Evolutionary conservation across 2,329 filamentous ascomycete genomes (phyloP).

Genomic region (Corinectria fuckeliana): DNA sequence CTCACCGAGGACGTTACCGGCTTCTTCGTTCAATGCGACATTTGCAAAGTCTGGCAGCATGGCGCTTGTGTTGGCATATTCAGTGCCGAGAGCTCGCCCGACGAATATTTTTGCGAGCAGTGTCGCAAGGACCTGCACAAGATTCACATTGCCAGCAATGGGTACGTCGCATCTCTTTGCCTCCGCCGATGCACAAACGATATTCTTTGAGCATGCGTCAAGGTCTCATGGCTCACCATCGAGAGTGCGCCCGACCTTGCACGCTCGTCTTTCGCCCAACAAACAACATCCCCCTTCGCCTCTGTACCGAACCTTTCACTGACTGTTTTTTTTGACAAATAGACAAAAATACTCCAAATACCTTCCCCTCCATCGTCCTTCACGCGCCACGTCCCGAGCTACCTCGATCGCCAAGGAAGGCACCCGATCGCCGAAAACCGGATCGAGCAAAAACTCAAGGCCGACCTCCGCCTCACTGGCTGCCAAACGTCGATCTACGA

Average conservation of each 20-base stretch:
- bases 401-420: conserved; percentile 59
- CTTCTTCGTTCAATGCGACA: conserved; percentile 97
- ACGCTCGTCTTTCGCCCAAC: background rate
- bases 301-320: conserved; percentile 44
- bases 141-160: conserved; percentile 79
- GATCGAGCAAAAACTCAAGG: conserved; percentile 62
- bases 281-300: background rate
- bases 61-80: conserved; percentile 97
- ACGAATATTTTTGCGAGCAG: conserved; percentile 97
- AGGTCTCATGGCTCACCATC: background rate
- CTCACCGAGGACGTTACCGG: conserved; percentile 87
- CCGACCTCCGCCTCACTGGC: conserved; percentile 57
- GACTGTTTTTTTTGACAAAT: conserved; percentile 33
- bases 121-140: conserved; percentile 92
- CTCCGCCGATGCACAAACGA: background rate
- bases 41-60: conserved; percentile 98
- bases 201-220: background rate
- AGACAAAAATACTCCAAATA: conserved; percentile 73
- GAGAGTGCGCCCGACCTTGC: background rate
- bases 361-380: conserved; percentile 63
- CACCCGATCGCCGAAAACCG: conserved; percentile 68
- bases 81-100: conserved; percentile 89
- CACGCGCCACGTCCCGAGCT: conserved; percentile 66
- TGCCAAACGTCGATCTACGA: conserved; percentile 87
- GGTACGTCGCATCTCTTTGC: conserved; percentile 64